Evolutionary conservation across 106 monocot species (phyloP), one percentile per base, ranked within the genome.

Genomic region (Hemerocallis citrina): DNA sequence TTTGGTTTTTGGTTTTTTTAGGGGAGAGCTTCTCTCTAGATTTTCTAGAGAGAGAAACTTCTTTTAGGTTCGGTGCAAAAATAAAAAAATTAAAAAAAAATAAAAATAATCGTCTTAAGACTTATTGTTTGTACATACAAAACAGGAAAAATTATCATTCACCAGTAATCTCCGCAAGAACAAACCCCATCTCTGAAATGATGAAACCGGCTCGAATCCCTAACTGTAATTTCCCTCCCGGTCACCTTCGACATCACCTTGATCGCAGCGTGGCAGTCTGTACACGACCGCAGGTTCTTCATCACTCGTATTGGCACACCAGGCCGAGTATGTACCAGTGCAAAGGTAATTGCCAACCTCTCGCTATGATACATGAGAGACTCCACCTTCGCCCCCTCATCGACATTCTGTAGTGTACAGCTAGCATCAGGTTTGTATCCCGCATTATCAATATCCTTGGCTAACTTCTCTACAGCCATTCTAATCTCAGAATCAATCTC

Each of bases 141-240:
- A n/a, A n/a, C n/a, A n/a, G n/a, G n/a, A n/a, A n/a, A n/a, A n/a
- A n/a, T n/a, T n/a, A n/a, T n/a, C n/a, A n/a, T n/a, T 87, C 65
- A 84, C 92, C 87, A 87, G 43, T 68, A 87, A 77, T 93, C 88
- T 4, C 74, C 79, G 69, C 88, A 88, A 22, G 92, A 93, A 34
- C 88, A 93, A 49, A 72, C 22, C n/a, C 88, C 88, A 30, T 77
- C 72, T 21, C 56, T 81, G 48, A 93, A 89, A 77, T 85, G 93
- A 67, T 93, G 88, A 41, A 85, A 89, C 23, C 88, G 52, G 64
- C 77, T 89, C 2, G 64, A 79, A 62, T 85, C 88, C 48, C 88
- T 73, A 8, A 85, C 81, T 9, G 58, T 72, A 32, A 88, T 85
- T 48, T 88, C 79, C 71, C 92, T 84, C 47, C 44, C 52, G 3